Conservation (phyloP, 495 filamentous ascomycete species). For the Cercophora sp. region DNA sequence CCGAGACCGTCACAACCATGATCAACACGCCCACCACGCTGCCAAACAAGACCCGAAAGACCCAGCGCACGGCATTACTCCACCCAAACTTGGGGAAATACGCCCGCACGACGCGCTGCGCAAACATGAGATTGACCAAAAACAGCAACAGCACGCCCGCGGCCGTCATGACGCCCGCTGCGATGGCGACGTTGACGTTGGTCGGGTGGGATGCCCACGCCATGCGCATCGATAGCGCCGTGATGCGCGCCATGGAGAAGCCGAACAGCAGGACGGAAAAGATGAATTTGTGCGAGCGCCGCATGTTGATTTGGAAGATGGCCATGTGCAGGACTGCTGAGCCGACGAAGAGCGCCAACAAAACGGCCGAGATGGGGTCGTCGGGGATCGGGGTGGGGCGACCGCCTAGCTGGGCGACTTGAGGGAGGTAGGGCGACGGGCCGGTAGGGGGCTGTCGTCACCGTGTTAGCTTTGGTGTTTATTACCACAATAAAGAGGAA, state of each 20-base stretch:
- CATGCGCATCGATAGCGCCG: slow-evolving; percentile 62
- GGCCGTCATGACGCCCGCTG: slow-evolving; percentile 66
- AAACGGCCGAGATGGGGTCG: slow-evolving; percentile 58
- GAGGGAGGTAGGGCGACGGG: slow-evolving; percentile 31
- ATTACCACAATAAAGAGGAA: not conserved
- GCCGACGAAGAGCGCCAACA: slow-evolving; percentile 62
- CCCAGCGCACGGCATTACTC: slow-evolving; percentile 42
- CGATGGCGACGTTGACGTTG: slow-evolving; percentile 58
- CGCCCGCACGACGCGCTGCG: slow-evolving; percentile 69
- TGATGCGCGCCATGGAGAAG: slow-evolving; percentile 70
- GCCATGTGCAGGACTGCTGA: slow-evolving; percentile 57
- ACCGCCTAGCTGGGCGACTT: slow-evolving; percentile 53
- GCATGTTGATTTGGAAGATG: slow-evolving; percentile 55
- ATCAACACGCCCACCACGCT: slow-evolving; percentile 57
- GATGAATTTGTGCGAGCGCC: slow-evolving; percentile 61
- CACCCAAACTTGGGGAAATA: slow-evolving; percentile 65
- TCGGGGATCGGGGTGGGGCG: slow-evolving; percentile 53
- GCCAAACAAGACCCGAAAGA: slow-evolving; percentile 54
- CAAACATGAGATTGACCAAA: slow-evolving; percentile 72
- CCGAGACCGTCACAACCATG: slow-evolving; percentile 63
- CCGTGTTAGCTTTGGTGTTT: not conserved
- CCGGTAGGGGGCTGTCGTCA: slow-evolving; percentile 12
- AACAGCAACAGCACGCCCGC: slow-evolving; percentile 74
- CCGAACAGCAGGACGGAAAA: slow-evolving; percentile 64
- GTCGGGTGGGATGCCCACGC: slow-evolving; percentile 46